A percentile compares a stretch with the other conserved stretches of the same genome.
Conservation (phyloP, 2,329 filamentous ascomycete genomes). For the Ophiostoma perfectum region DNA sequence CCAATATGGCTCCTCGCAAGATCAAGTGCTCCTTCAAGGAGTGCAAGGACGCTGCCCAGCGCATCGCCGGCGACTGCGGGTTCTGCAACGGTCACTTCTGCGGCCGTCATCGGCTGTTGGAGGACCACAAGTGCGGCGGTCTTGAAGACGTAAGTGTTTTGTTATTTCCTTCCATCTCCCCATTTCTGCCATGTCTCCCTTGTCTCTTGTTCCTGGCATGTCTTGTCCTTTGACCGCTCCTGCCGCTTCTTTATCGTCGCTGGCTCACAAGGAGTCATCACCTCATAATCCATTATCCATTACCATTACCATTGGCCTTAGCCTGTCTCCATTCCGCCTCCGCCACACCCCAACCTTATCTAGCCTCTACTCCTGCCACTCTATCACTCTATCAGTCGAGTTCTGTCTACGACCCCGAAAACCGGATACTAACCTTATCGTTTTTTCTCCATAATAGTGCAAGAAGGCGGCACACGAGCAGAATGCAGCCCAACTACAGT, state of each 20-base stretch:
- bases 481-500: conserved; percentile 87
- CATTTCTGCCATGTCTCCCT: not conserved
- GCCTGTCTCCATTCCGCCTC: not conserved
- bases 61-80: conserved; percentile 91
- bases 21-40: conserved; percentile 82
- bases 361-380: conserved; percentile 4
- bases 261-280: not conserved
- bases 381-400: not conserved
- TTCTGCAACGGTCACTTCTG: conserved; percentile 95
- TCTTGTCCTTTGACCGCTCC: not conserved
- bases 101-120: conserved; percentile 86
- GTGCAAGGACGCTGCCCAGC: conserved; percentile 81
- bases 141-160: conserved; percentile 69
- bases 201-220: no score
- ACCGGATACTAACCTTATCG: conserved; percentile 34
- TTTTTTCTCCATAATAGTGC: conserved; percentile 54
- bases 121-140: conserved; percentile 88
- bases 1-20: conserved; percentile 64
- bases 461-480: conserved; percentile 95
- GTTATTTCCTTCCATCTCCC: no score
- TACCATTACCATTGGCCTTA: not conserved
- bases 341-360: conserved; percentile 22
- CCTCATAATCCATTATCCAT: not conserved
- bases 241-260: not conserved
- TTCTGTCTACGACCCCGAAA: no score